Base-by-base conservation (phyloP, 2,329 filamentous ascomycete species). In the Aspergillus neoniger region DNA sequence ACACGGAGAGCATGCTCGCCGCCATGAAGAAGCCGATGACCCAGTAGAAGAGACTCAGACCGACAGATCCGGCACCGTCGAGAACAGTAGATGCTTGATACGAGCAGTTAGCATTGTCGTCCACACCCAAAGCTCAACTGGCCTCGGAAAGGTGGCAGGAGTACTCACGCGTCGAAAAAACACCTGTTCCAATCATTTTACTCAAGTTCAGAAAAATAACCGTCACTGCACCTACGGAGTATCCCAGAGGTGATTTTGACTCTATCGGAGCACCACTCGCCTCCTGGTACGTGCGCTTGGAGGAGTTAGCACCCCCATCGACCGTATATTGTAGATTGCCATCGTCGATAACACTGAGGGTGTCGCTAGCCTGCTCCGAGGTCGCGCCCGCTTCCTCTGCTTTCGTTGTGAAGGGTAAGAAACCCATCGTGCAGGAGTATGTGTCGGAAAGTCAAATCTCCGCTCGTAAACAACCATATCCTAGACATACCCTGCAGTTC, bases 31-130 rank as follows among this genome's bases (percentile, higher is more conserved):
- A 84, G 3, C 88, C 88, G 12, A 90, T 79, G 1, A 83, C 72
- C 87, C 88, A 90, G 74, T 85, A 89, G 14, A 90, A 80, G 58
- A 90, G 74, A 36, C 81, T 79, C 1, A 89, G 73, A 0, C 88
- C 88, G 8, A 89, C 79, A 0, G 86, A 89, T 1, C 87, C 87
- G 0, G 86, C 85, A 1, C 82, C 82, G 1, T 67, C 76, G 2
- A 90, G 77, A n/a, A 90, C 85, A 0, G 79, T 80, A 0, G 83
- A 82, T 15, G 86, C 84, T 87, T 58, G 28, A 30, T 25, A 7
- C 12, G 17, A 25, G 9, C 15, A 36, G 21, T 12, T n/a, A 14
- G 50, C 21, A 25, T 17, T 12, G 44, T n/a, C 43, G 17, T 19
- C 6, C 10, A 15, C 10, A 53, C n/a, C 23, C n/a, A 41, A 25